Base-by-base conservation (phyloP, 225 moss, liverwort and hornwort genomes). In the Asterella californica region DNA sequence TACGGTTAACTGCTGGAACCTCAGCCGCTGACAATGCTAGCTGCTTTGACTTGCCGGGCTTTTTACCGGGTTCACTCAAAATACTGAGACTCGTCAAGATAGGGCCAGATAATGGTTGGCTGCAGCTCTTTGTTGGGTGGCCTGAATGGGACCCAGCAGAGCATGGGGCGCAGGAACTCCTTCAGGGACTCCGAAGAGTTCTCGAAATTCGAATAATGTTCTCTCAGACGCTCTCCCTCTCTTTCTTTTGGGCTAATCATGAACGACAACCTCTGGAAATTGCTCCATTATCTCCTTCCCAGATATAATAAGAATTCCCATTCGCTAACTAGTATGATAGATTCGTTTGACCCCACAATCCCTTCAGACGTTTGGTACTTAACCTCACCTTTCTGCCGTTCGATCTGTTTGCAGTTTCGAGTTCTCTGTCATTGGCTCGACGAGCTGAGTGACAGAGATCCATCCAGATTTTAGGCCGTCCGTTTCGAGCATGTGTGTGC, bases 71-170 rank as follows among this genome's bases (percentile, higher is more conserved):
- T 32, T 50, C 74, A 53, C 74, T 74, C 74, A 53, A 72, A 46
- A 36, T 14, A 1, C 25, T 74, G 19, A 25, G 17, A n/a, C 32
- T 38, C 29, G 62, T 9, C 5, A 70, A 70, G 70, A 48, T 73
- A 27, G 74, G 50, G 50, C 9, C 30, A 32, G 32, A 54, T 33
- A 74, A 29, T 74, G 74, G 74, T 53, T 74, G 50, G 74, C 30
- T 33, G 74, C 53, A 30, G 32, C 53, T 74, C 52, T 74, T 19
- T 32, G 72, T 50, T 73, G 1, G 48, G n/a, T 73, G 72, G 29
- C n/a, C 72, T 27, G 5, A 37, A 73, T 73, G 72, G 72, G 72
- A 6, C 50, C 48, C 72, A 50, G 70, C 70, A 38, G 70, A 66
- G 66, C 66, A 66, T 66, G 33, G 19, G 66, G 4, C 9, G 25